A percentile compares a stretch with the other conserved stretches of the same genome.
phyloP scores from a whole-genome alignment of 805 yeast genomes.

The Metschnikowia drakensbergensis region DNA sequence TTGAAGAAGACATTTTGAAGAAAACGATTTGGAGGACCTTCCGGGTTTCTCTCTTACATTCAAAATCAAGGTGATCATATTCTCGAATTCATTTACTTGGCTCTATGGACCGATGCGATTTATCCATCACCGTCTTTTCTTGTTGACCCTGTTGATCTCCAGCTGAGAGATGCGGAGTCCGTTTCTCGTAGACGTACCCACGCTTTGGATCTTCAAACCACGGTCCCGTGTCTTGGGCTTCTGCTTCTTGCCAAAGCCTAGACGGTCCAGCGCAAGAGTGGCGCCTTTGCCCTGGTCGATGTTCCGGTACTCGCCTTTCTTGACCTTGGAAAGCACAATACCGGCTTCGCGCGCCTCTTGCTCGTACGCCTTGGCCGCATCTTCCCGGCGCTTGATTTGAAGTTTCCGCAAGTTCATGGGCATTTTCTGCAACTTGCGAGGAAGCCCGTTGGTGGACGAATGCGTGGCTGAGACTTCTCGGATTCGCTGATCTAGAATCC shows the following conservation, averaged over 20 bases:
- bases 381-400: constrained; percentile 57
- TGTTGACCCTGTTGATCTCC: constrained; percentile 54
- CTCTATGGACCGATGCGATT: too few relatives aligned
- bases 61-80: not conserved
- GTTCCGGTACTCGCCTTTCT: constrained; percentile 62
- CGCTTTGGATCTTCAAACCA: constrained; percentile 71
- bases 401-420: constrained; percentile 90
- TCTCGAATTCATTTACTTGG: not conserved
- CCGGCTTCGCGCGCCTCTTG: constrained; percentile 87
- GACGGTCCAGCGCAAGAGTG: constrained; percentile 46
- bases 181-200: constrained; percentile 74
- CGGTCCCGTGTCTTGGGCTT: constrained; percentile 54
- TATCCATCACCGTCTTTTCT: constrained; percentile 7
- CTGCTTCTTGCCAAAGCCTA: constrained; percentile 45
- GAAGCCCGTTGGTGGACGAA: constrained; percentile 45
- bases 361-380: constrained; percentile 55
- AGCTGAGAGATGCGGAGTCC: constrained; percentile 68
- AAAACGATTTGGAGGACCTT: too few relatives aligned
- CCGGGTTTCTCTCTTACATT: not conserved
- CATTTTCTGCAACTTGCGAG: constrained; percentile 61
- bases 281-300: constrained; percentile 53
- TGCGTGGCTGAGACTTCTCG: constrained; percentile 37
- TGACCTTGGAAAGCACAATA: constrained; percentile 69
- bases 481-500: constrained; percentile 59
- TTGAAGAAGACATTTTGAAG: too few relatives aligned